Evolutionary conservation across 768 basidiomycete species (phyloP).

Genomic region (Thelephora ganbajun): DNA sequence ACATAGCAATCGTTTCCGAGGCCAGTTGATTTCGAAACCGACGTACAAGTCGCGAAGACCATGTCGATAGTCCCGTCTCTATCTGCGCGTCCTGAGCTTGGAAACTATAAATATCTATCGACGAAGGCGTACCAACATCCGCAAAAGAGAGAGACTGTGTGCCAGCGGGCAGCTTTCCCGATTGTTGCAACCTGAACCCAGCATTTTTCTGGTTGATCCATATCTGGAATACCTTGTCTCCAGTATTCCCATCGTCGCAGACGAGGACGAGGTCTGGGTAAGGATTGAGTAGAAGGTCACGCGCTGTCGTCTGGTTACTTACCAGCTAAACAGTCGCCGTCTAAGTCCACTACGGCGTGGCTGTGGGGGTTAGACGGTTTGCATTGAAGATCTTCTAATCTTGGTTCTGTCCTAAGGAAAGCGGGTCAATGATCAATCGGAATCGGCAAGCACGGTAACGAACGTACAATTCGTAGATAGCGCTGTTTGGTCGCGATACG

Average conservation of each 20-base stretch:
- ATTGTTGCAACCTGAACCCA: slow-evolving; percentile 58
- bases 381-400: slow-evolving; percentile 55
- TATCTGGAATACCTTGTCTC: slow-evolving; percentile 66
- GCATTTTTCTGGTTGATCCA: slow-evolving; percentile 79
- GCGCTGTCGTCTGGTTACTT: slow-evolving; percentile 8
- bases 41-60: slow-evolving; percentile 75
- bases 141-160: slow-evolving; percentile 76
- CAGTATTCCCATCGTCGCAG: slow-evolving; percentile 47
- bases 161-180: slow-evolving; percentile 59
- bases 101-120: slow-evolving; percentile 2
- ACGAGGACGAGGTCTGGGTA: slow-evolving; percentile 68
- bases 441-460: slow-evolving; percentile 4
- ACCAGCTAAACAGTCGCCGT: slow-evolving; percentile 95
- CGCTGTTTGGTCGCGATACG: slow-evolving; percentile 31
- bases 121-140: slow-evolving; percentile 55
- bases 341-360: slow-evolving; percentile 86
- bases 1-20: slow-evolving; percentile 66
- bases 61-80: slow-evolving; percentile 95
- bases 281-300: neutral
- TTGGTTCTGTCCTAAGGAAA: slow-evolving; percentile 36
- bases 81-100: slow-evolving; percentile 31
- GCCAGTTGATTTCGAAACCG: slow-evolving; percentile 53
- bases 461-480: slow-evolving; percentile 57
- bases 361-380: slow-evolving; percentile 79
- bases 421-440: neutral